Evolutionary conservation across 805 yeast species (phyloP).

Genomic region (Candida lessepsii): DNA sequence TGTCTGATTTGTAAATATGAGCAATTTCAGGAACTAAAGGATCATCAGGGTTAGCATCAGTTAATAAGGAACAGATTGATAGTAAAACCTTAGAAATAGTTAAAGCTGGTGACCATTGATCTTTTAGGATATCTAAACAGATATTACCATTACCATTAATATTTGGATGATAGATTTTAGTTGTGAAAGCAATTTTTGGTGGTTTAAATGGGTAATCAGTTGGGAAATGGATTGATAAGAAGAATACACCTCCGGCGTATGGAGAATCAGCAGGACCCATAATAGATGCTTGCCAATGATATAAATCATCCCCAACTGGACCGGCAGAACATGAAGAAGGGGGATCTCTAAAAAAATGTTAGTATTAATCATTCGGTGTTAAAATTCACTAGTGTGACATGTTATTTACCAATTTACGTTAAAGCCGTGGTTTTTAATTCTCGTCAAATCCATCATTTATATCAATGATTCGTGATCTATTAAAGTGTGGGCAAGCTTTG

Average conservation of each 20-base stretch:
- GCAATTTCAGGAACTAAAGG: constrained; percentile 99
- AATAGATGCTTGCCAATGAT: constrained; percentile 99
- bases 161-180: constrained; percentile 96
- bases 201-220: constrained; percentile 99
- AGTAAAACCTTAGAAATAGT: constrained; percentile 93
- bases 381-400: too few species aligned
- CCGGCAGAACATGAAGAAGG: constrained; percentile 99
- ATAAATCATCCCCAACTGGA: constrained; percentile 95
- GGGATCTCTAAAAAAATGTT: constrained; percentile 69
- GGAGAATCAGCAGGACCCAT: constrained; percentile 98
- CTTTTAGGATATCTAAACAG: constrained; percentile 94
- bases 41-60: constrained; percentile 98
- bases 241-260: constrained; percentile 88
- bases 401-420: too few species aligned
- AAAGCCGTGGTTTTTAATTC: too few species aligned
- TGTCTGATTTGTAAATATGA: constrained; percentile 90
- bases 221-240: constrained; percentile 95
- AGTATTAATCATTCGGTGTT: too few species aligned
- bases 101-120: constrained; percentile 98
- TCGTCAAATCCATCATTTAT: not conserved
- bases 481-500: too few species aligned
- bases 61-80: constrained; percentile 90
- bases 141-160: constrained; percentile 94
- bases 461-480: too few species aligned
- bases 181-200: constrained; percentile 84